Conservation (phyloP, 116 monocot species). For the Trichopus zeylanicus region DNA sequence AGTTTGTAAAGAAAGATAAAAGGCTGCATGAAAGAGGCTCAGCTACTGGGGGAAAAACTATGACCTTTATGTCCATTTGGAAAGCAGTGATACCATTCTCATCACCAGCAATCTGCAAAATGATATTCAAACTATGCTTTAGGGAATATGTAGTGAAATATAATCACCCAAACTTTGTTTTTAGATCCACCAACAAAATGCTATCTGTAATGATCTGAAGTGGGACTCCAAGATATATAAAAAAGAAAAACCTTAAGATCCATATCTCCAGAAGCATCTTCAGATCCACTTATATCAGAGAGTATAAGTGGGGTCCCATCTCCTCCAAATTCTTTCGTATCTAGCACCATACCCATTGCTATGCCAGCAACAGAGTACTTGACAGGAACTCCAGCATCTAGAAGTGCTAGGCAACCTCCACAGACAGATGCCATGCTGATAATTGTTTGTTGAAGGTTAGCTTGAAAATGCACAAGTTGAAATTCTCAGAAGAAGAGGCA, state of each 20-base stretch:
- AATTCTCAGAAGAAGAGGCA: background rate
- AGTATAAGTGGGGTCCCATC: constrained; percentile 91
- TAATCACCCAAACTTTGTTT: no score
- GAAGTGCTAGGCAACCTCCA: constrained; percentile 91
- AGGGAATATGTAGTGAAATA: no score
- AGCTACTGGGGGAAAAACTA: constrained; percentile 1
- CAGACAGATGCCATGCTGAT: constrained; percentile 97
- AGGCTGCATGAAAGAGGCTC: background rate
- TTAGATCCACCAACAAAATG: background rate
- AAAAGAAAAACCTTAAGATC: constrained; percentile 94
- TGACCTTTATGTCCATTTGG: constrained; percentile 98
- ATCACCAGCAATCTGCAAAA: constrained; percentile 84
- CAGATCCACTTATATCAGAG: constrained; percentile 89
- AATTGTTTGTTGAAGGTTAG: constrained; percentile 4
- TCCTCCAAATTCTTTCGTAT: constrained; percentile 93
- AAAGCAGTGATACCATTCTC: constrained; percentile 93
- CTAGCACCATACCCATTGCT: constrained; percentile 96
- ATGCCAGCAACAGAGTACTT: constrained; percentile 85
- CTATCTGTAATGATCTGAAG: background rate
- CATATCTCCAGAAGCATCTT: constrained; percentile 99
- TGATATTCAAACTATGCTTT: background rate
- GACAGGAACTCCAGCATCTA: constrained; percentile 94
- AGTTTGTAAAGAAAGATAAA: background rate
- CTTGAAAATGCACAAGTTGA: background rate
- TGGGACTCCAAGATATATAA: no score